Conservation (phyloP, 148 eudicot genomes). For the Chenopodium album region DNA sequence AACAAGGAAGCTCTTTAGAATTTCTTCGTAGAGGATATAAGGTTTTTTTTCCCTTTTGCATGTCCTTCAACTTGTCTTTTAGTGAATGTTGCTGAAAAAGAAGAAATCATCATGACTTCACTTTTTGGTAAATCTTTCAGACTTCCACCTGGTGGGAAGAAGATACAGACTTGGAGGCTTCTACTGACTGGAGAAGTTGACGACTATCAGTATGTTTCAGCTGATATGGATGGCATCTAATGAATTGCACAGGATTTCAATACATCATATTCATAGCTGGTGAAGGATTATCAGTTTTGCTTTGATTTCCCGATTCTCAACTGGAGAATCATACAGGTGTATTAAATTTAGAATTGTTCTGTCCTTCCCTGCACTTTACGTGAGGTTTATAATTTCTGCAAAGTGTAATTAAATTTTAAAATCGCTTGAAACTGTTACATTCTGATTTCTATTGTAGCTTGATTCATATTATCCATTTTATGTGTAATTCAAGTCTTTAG, state of each 20-base stretch:
- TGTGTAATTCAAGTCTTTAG: not conserved
- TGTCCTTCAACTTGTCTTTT: not conserved
- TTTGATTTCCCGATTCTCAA: not conserved
- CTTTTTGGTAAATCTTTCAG: constrained; percentile 17
- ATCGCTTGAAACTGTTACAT: not conserved
- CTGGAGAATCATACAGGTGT: not conserved
- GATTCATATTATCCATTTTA: not conserved
- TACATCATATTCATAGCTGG: not conserved
- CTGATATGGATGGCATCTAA: not conserved
- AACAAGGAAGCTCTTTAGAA: constrained; percentile 87
- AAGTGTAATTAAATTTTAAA: not conserved
- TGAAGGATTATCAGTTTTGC: not conserved
- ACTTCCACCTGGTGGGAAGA: constrained; percentile 43
- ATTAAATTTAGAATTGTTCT: not conserved
- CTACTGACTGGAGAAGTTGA: constrained; percentile 42
- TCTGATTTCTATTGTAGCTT: not conserved
- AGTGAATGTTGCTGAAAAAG: not conserved
- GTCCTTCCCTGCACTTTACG: not conserved
- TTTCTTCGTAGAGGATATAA: constrained; percentile 94
- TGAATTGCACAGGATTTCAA: not conserved
- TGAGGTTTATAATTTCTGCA: not conserved
- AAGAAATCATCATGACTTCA: not conserved
- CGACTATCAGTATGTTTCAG: not conserved
- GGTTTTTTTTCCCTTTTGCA: constrained; percentile 40
- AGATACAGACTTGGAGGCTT: constrained; percentile 29